Base-by-base conservation (phyloP, 2,329 filamentous ascomycete genomes). In the Monosporascus sp. region DNA sequence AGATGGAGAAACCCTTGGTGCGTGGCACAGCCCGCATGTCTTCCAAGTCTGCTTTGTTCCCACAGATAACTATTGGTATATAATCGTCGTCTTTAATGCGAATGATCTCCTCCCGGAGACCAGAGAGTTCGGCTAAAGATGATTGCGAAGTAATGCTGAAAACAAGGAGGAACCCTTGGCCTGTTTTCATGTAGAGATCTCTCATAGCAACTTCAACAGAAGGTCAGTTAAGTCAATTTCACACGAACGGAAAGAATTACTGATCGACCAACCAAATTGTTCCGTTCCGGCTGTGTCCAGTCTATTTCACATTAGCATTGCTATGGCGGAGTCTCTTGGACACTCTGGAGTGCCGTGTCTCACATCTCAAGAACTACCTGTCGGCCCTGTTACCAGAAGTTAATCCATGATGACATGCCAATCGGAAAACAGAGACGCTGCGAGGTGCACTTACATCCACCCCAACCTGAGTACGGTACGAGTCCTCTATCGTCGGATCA, bases 121-220 rank as follows among this genome's bases (percentile, higher is more conserved):
- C 87, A 61, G 83, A 80, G 31, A 96, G 81, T 71, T 96, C 90
- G 62, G 85, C 82, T 41, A 96, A 78, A n/a, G 90, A 95, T 36
- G 89, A 89, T 56, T 81, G 78, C 57, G 89, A 94, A 18, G 90
- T 93, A 67, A 96, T 96, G 72, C 88, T 93, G 74, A 96, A 96
- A 54, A 96, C 91, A 38, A 96, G 80, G 52, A 96, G 81, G 69
- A 96, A 96, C 0, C 91, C 90, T 73, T 96, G 90, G 52, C 90
- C 90, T 39, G 90, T 89, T 69, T 94, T 94, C 89, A 96, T 95
- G 76, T 96, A 94, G 46, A 93, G 78, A 68, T 94, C 89, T 67
- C 89, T 81, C 81, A 84, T 84, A 53, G 81, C 80, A 62, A 83
- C 78, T 83, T 57, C 22, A 52, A 31, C 37, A 50, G 39, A 55